Percentiles rank a stretch among this genome's conserved stretches.
Evolutionary conservation across 306 rosid species (phyloP).

Genomic region (Cucurbita ficifolia): DNA sequence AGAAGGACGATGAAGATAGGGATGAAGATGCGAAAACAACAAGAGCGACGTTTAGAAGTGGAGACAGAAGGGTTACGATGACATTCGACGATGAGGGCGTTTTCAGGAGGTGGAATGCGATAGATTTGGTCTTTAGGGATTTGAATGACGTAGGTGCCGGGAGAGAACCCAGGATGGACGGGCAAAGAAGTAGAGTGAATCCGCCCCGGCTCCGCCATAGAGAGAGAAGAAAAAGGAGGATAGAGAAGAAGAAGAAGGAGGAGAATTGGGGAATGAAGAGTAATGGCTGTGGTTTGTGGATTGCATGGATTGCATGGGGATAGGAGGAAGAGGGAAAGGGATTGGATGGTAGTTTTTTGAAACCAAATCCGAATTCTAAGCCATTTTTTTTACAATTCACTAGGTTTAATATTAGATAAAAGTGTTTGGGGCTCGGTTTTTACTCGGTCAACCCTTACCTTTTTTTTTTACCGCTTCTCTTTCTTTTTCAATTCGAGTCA

Average conservation of each 20-base stretch:
- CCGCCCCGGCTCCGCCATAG: constrained; percentile 90
- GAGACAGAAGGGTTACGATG: not conserved
- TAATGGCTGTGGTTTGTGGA: not conserved
- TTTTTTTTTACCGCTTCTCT: too few species aligned
- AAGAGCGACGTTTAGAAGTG: not conserved
- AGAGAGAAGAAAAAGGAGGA: not conserved
- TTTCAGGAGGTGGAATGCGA: constrained; percentile 36
- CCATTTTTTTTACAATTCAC: not conserved
- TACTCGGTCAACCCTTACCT: not conserved
- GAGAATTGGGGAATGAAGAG: not conserved
- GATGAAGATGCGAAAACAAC: not conserved
- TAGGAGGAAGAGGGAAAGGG: not conserved
- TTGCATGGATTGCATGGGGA: not conserved
- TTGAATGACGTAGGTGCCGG: constrained; percentile 40
- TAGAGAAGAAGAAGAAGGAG: constrained; percentile 31
- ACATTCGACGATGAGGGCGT: constrained; percentile 24
- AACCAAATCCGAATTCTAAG: not conserved
- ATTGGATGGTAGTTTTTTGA: not conserved
- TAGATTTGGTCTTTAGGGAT: constrained; percentile 64
- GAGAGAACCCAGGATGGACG: not conserved
- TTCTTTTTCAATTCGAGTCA: too few species aligned
- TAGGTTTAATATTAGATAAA: not conserved
- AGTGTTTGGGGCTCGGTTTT: not conserved
- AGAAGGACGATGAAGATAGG: not conserved
- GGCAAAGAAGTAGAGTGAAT: not conserved